These are phyloP conservation scores for Byssochlamys sp. DNA, from an alignment of 2,329 filamentous ascomycete species.

Conservation along the genomic window DNA sequence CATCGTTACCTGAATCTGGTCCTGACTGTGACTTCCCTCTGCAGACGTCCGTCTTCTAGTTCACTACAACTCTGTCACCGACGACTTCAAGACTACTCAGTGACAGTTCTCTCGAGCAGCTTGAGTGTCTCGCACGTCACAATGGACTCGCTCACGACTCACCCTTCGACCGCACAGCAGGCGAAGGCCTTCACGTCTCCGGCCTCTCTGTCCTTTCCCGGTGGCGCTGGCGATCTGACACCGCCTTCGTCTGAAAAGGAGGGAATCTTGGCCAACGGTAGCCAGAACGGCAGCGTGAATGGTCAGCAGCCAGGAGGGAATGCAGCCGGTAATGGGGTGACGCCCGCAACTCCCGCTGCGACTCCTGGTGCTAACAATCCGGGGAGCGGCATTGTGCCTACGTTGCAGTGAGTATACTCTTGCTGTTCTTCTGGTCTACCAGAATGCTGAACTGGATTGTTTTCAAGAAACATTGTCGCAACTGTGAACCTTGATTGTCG, in stretches of 20 bases:
- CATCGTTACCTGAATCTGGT: neutral
- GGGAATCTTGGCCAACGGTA: slow-evolving; percentile 39
- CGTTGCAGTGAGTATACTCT: slow-evolving; percentile 82
- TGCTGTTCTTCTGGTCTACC: slow-evolving; percentile 35
- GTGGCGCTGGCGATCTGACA: slow-evolving; percentile 71
- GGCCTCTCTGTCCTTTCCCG: slow-evolving; percentile 83
- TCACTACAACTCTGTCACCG: slow-evolving; percentile 3
- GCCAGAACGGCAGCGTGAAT: slow-evolving; percentile 41
- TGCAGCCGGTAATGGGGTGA: slow-evolving; percentile 67
- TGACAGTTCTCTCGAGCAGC: slow-evolving; percentile 14
- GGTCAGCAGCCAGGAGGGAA: slow-evolving; percentile 49
- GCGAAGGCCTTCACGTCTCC: slow-evolving; percentile 92
- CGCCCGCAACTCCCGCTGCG: slow-evolving; percentile 80
- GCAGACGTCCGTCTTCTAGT: slow-evolving; percentile 19
- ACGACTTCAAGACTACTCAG: slow-evolving; percentile 8
- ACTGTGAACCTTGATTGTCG: slow-evolving; percentile 97
- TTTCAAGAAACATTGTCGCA: slow-evolving; percentile 87
- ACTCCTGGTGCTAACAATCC: slow-evolving; percentile 75
- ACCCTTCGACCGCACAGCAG: slow-evolving; percentile 82
- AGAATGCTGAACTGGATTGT: slow-evolving; percentile 41
- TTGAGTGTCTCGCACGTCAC: slow-evolving; percentile 29
- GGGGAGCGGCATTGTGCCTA: slow-evolving; percentile 82
- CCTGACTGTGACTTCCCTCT: slow-evolving; percentile 3
- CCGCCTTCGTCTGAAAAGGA: slow-evolving; percentile 67
- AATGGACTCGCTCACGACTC: slow-evolving; percentile 86